phyloP scores from a whole-genome alignment of 371 early-diverging fungal species.

The Apophysomyces sp. region DNA sequence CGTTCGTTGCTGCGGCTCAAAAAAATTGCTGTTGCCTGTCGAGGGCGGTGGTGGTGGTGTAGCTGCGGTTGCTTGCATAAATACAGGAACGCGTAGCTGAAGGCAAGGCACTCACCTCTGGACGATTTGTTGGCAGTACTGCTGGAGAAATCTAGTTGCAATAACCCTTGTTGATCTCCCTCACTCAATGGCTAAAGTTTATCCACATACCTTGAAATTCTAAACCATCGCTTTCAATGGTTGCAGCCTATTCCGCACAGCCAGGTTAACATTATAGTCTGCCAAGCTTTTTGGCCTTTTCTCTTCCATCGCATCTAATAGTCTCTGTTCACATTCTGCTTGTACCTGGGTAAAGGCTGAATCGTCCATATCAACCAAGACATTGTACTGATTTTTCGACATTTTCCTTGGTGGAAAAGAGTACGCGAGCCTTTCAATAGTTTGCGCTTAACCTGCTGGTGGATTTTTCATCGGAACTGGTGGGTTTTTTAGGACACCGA shows the following conservation, averaged over 20 bases:
- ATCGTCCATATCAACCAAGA: constrained; percentile 53
- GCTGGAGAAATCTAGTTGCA: constrained; percentile 15
- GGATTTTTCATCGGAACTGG: too few species aligned
- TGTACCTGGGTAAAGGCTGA: constrained; percentile 35
- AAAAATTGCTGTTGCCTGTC: constrained; percentile 17
- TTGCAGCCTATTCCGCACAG: constrained; percentile 34
- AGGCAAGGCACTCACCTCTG: constrained; percentile 6
- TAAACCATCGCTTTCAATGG: constrained; percentile 51
- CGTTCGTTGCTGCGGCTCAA: constrained; percentile 42
- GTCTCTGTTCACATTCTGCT: not conserved
- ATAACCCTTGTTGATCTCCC: not conserved
- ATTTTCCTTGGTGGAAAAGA: constrained; percentile 6
- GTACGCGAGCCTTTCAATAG: too few species aligned
- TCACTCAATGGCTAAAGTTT: not conserved
- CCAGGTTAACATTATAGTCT: not conserved
- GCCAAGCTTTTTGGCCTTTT: not conserved
- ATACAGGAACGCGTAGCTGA: not conserved
- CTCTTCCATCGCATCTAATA: not conserved
- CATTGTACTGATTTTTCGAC: constrained; percentile 49
- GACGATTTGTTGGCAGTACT: constrained; percentile 7
- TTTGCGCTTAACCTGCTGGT: too few species aligned
- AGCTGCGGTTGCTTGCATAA: constrained; percentile 8
- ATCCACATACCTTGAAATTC: constrained; percentile 45
- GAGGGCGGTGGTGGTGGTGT: constrained; percentile 26
- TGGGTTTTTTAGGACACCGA: too few species aligned